Evolutionary conservation across 768 basidiomycete species (phyloP).

Genomic region (Termitomyces sp.): DNA sequence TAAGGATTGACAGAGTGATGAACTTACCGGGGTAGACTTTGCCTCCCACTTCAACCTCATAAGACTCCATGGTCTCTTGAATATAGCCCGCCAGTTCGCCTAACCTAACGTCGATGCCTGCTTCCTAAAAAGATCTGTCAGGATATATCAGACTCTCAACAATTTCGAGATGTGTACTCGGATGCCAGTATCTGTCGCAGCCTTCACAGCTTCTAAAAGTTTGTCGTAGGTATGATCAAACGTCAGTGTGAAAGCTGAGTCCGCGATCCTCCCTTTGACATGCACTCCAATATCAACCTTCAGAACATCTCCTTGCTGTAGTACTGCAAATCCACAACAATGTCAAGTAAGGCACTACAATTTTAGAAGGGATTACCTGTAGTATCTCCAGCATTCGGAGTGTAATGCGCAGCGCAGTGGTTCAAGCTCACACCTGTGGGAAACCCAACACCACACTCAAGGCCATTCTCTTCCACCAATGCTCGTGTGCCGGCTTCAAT

Average conservation of each 20-base stretch:
- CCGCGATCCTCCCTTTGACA: slow-evolving; percentile 90
- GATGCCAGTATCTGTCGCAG: slow-evolving; percentile 91
- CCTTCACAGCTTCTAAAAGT: slow-evolving; percentile 86
- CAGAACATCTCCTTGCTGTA: slow-evolving; percentile 59
- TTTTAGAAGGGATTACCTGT: slow-evolving; percentile 39
- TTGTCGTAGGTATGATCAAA: slow-evolving; percentile 90
- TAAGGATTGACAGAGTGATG: slow-evolving; percentile 1
- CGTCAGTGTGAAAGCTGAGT: slow-evolving; percentile 92
- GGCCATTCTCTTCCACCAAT: slow-evolving; percentile 86
- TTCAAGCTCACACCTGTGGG: slow-evolving; percentile 95
- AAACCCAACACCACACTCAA: slow-evolving; percentile 89
- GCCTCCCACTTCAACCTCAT: slow-evolving; percentile 91
- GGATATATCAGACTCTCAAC: neutral
- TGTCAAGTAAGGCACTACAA: neutral
- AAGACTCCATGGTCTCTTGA: slow-evolving; percentile 99
- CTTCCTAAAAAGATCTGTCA: slow-evolving; percentile 54
- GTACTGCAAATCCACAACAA: slow-evolving; percentile 1
- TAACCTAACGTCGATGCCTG: slow-evolving; percentile 92
- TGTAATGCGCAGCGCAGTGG: slow-evolving; percentile 94
- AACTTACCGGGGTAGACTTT: slow-evolving; percentile 73
- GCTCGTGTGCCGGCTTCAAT: slow-evolving; percentile 92
- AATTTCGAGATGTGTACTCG: slow-evolving; percentile 41
- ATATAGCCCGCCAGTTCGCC: slow-evolving; percentile 90
- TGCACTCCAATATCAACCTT: slow-evolving; percentile 99
- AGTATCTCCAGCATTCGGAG: slow-evolving; percentile 91